These are phyloP conservation scores for Cenococcum geophilum DNA, from an alignment of 495 filamentous ascomycete genomes.

Conservation along the genomic window DNA sequence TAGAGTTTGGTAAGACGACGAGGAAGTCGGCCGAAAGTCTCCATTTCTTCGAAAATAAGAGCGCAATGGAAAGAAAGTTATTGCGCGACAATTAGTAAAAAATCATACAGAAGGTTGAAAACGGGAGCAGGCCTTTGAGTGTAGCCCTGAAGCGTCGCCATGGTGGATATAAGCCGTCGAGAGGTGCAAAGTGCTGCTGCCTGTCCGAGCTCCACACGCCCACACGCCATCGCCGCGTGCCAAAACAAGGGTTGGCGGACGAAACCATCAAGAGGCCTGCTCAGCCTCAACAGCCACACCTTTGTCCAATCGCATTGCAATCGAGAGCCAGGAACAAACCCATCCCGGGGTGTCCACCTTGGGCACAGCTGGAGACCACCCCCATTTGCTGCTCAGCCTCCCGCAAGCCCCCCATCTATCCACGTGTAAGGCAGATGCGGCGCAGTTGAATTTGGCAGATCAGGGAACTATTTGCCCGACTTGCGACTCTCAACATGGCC, in stretches of 20 bases:
- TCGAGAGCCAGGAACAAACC: background rate
- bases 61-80: background rate
- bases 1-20: slow-evolving; percentile 82
- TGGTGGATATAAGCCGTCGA: slow-evolving; percentile 4
- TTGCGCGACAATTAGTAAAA: background rate
- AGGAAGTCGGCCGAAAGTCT: slow-evolving; percentile 36
- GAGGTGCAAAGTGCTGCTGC: slow-evolving; percentile 1
- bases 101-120: background rate
- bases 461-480: background rate
- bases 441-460: background rate
- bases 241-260: background rate
- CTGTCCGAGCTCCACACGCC: slow-evolving; percentile 1
- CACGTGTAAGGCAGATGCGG: background rate
- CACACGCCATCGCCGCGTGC: background rate
- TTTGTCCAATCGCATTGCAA: background rate
- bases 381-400: background rate
- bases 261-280: slow-evolving; percentile 4
- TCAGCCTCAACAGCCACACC: slow-evolving; percentile 8
- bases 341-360: background rate
- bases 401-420: background rate
- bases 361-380: background rate
- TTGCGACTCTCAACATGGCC: background rate
- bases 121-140: background rate
- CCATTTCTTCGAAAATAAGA: slow-evolving; percentile 9
- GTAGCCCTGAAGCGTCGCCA: slow-evolving; percentile 5